These are phyloP conservation scores for Trapa bicornis DNA, from an alignment of 345 rosid species.

Conservation along the genomic window DNA sequence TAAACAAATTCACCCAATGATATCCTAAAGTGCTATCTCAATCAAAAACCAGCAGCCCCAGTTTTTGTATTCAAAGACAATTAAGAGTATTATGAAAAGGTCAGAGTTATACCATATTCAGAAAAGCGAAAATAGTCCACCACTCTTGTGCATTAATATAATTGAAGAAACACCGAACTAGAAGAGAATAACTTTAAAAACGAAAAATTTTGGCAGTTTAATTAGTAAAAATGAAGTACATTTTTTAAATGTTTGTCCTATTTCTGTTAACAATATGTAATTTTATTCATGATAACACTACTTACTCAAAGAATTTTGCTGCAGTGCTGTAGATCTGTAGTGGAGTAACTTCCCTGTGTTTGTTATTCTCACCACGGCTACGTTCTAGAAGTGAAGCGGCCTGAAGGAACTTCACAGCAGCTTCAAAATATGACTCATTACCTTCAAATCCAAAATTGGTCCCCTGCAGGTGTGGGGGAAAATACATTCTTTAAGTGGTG, in stretches of 20 bases:
- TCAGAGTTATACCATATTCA: too few relatives aligned
- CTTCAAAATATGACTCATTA: conserved; percentile 50
- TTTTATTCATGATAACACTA: not conserved
- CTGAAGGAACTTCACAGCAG: conserved; percentile 62
- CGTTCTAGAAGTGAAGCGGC: conserved; percentile 59
- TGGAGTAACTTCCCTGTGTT: conserved; percentile 29
- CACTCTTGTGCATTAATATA: not conserved
- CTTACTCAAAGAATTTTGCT: conserved; percentile 71
- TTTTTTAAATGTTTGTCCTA: too few relatives aligned
- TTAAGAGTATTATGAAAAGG: not conserved
- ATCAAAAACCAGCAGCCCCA: not conserved
- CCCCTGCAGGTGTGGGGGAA: conserved; percentile 18
- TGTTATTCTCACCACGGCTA: conserved; percentile 27
- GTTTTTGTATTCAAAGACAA: not conserved
- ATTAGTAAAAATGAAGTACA: too few relatives aligned
- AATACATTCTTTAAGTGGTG: not conserved
- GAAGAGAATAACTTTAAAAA: not conserved
- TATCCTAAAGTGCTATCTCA: not conserved
- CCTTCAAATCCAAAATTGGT: conserved; percentile 47
- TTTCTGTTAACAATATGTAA: too few relatives aligned
- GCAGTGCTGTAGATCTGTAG: conserved; percentile 37
- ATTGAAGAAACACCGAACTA: not conserved
- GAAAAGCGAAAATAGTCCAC: too few relatives aligned
- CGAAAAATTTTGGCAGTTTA: not conserved
- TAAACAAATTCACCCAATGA: not conserved